These are phyloP conservation scores for Seminavis robusta DNA, from an alignment of 108 stramenopile genomes.

Conservation along the genomic window DNA sequence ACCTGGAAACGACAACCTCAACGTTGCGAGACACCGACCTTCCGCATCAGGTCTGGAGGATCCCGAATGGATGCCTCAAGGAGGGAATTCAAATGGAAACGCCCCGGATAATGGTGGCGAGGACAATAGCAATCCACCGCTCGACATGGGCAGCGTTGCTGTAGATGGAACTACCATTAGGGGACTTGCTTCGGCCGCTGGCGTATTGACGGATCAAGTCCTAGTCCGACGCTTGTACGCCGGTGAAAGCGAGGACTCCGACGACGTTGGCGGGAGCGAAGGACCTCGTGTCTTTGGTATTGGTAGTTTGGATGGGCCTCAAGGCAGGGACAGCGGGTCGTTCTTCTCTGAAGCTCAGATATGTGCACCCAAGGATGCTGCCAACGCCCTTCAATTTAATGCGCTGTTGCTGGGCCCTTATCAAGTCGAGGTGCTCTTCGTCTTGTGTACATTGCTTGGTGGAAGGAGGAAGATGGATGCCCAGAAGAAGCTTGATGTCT, in stretches of 20 bases:
- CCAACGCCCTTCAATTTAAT: conserved; percentile 66
- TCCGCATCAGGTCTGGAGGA: background rate
- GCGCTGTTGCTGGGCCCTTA: conserved; percentile 59
- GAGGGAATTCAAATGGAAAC: no score
- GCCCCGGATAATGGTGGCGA: no score
- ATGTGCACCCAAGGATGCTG: conserved; percentile 40
- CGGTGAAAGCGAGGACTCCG: background rate
- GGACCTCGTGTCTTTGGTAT: no score
- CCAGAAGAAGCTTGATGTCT: conserved; percentile 44
- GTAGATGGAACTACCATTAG: conserved; percentile 7
- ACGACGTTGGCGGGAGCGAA: no score
- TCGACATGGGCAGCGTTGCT: background rate
- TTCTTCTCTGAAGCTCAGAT: background rate
- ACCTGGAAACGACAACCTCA: no score
- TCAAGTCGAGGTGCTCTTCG: conserved; percentile 84
- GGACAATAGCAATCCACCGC: background rate
- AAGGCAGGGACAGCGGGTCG: background rate
- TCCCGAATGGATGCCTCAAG: background rate
- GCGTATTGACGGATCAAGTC: conserved; percentile 26
- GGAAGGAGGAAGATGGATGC: conserved; percentile 75
- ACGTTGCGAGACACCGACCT: background rate
- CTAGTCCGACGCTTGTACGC: conserved; percentile 8
- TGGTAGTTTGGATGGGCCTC: background rate
- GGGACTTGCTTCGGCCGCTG: conserved; percentile 18
- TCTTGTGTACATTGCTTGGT: conserved; percentile 79